These are phyloP conservation scores for Ascochyta lentis DNA, from an alignment of 2,329 filamentous ascomycete genomes.

Conservation along the genomic window DNA sequence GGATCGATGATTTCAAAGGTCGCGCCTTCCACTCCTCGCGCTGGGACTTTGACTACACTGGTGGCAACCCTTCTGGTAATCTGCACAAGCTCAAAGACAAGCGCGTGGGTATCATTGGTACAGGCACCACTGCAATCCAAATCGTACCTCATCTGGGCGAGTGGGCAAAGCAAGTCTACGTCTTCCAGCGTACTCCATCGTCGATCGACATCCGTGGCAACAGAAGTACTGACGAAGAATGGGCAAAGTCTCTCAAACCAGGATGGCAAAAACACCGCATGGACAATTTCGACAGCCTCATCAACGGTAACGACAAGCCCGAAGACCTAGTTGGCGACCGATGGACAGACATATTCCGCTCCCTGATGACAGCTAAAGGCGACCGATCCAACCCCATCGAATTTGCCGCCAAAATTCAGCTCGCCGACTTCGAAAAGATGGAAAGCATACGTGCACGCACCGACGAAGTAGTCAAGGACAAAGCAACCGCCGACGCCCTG, in stretches of 20 bases:
- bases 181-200: conserved; percentile 64
- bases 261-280: conserved; percentile 61
- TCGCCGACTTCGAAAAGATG: conserved; percentile 47
- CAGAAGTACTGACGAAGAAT: conserved; percentile 22
- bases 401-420: conserved; percentile 25
- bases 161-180: conserved; percentile 59
- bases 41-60: conserved; percentile 37
- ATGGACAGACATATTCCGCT: conserved; percentile 52
- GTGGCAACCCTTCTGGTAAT: conserved; percentile 27
- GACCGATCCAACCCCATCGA: conserved; percentile 20
- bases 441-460: conserved; percentile 57
- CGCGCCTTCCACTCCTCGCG: conserved; percentile 41
- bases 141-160: conserved; percentile 51
- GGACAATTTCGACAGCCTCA: conserved; percentile 53
- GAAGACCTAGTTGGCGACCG: conserved; percentile 58
- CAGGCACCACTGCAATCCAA: conserved; percentile 44
- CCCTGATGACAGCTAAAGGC: conserved; percentile 16
- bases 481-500: conserved; percentile 58
- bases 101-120: conserved; percentile 45
- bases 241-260: conserved; percentile 21
- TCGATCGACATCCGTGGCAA: conserved; percentile 49
- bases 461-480: conserved; percentile 61
- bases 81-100: conserved; percentile 48
- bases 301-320: conserved; percentile 40
- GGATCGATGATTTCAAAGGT: conserved; percentile 31